phyloP scores from a whole-genome alignment of 2,329 filamentous ascomycete species.

The Cladophialophora psammophila region DNA sequence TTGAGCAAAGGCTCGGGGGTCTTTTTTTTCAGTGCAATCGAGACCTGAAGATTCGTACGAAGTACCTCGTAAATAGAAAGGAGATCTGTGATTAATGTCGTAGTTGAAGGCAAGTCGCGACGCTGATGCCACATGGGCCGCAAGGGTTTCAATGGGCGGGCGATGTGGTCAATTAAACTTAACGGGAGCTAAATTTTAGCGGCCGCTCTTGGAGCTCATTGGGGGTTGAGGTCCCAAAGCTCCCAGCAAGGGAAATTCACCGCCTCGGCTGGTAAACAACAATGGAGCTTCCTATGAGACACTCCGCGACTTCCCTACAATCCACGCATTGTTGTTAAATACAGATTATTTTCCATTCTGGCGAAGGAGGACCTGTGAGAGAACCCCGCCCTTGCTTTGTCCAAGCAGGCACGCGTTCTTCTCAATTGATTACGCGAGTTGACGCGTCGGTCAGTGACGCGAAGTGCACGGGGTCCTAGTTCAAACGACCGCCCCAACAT shows the following conservation, averaged over 20 bases:
- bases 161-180: background rate
- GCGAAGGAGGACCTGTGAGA: background rate
- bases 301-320: constrained; percentile 2
- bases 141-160: too few species aligned
- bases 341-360: background rate
- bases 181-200: constrained; percentile 33
- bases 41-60: constrained; percentile 9
- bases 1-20: background rate
- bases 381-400: background rate
- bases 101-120: background rate
- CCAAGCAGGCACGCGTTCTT: constrained; percentile 16
- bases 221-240: too few species aligned
- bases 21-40: background rate
- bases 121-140: too few species aligned
- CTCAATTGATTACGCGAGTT: background rate
- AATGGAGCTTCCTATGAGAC: constrained; percentile 11
- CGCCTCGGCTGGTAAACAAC: constrained; percentile 32
- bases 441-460: constrained; percentile 30
- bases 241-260: constrained; percentile 9
- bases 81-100: background rate
- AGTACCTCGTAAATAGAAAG: background rate
- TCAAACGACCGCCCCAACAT: background rate
- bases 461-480: constrained; percentile 34
- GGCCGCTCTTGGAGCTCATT: constrained; percentile 32
- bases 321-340: background rate